A percentile compares a stretch with the other conserved stretches of the same genome.
phyloP scores from a whole-genome alignment of 2,329 filamentous ascomycete species.

The Aureobasidium melanogenum region DNA sequence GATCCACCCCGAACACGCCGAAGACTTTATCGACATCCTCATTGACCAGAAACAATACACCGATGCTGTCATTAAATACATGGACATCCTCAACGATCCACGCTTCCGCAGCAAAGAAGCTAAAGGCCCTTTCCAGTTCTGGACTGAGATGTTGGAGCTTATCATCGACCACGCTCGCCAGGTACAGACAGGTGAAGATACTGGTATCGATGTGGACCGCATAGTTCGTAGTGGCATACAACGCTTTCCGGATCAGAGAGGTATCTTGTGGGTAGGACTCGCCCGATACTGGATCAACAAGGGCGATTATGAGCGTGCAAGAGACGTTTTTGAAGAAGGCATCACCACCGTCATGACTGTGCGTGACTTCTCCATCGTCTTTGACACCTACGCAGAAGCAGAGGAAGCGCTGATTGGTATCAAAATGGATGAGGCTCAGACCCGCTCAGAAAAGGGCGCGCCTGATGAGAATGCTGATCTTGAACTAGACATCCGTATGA shows the following conservation, averaged over 20 bases:
- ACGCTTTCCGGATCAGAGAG: slow-evolving; percentile 85
- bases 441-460: slow-evolving; percentile 67
- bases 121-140: slow-evolving; percentile 92
- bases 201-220: slow-evolving; percentile 79
- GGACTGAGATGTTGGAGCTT: slow-evolving; percentile 95
- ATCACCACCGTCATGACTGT: slow-evolving; percentile 98
- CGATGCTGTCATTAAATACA: slow-evolving; percentile 84
- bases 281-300: slow-evolving; percentile 95
- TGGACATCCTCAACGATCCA: slow-evolving; percentile 82
- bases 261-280: slow-evolving; percentile 88
- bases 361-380: slow-evolving; percentile 90
- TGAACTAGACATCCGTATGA: slow-evolving; percentile 92
- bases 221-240: slow-evolving; percentile 89
- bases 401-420: slow-evolving; percentile 91
- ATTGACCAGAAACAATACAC: slow-evolving; percentile 75
- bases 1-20: slow-evolving; percentile 86
- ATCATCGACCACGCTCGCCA: slow-evolving; percentile 78
- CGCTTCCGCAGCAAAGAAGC: slow-evolving; percentile 86
- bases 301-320: slow-evolving; percentile 83
- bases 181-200: slow-evolving; percentile 70
- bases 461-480: slow-evolving; percentile 80
- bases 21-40: slow-evolving; percentile 89
- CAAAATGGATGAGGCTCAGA: slow-evolving; percentile 79
- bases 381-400: slow-evolving; percentile 93
- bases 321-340: slow-evolving; percentile 91